These are phyloP conservation scores for Paramyrothecium roridum DNA, from an alignment of 2,329 filamentous ascomycete species.

Conservation along the genomic window DNA sequence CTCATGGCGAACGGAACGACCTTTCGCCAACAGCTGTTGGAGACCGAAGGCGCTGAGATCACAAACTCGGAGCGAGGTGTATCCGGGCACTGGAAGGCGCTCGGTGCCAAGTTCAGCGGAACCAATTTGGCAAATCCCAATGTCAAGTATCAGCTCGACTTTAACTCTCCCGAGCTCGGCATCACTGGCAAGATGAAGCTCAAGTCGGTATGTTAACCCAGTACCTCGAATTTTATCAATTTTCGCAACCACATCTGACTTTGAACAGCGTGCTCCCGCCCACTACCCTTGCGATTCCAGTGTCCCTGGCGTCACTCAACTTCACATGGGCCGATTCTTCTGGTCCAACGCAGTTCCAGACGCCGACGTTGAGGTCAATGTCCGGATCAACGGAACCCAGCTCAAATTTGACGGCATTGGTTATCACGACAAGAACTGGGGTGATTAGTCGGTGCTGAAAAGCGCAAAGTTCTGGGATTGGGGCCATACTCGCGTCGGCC, in stretches of 20 bases:
- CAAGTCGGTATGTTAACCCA: neutral
- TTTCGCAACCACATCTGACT: neutral
- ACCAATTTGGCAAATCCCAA: neutral
- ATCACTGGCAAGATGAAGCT: neutral
- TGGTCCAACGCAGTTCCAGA: neutral
- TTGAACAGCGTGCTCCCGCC: neutral
- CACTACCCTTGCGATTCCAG: neutral
- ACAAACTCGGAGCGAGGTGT: neutral
- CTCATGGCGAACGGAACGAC: neutral
- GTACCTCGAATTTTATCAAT: neutral
- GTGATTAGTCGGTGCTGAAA: neutral
- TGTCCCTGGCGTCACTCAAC: neutral
- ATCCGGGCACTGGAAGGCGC: neutral
- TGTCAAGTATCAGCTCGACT: neutral
- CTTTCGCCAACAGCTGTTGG: neutral
- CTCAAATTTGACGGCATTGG: neutral
- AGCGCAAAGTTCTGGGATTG: neutral
- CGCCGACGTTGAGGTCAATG: neutral
- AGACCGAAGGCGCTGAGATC: neutral
- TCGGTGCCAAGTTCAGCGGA: neutral
- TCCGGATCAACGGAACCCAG: neutral
- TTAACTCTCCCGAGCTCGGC: neutral
- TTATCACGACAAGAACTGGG: neutral
- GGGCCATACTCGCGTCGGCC: neutral
- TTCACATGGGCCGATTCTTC: neutral